Evolutionary conservation across 1,284 basidiomycete species (phyloP).

Genomic region (Kalmanozyma brasiliensis): DNA sequence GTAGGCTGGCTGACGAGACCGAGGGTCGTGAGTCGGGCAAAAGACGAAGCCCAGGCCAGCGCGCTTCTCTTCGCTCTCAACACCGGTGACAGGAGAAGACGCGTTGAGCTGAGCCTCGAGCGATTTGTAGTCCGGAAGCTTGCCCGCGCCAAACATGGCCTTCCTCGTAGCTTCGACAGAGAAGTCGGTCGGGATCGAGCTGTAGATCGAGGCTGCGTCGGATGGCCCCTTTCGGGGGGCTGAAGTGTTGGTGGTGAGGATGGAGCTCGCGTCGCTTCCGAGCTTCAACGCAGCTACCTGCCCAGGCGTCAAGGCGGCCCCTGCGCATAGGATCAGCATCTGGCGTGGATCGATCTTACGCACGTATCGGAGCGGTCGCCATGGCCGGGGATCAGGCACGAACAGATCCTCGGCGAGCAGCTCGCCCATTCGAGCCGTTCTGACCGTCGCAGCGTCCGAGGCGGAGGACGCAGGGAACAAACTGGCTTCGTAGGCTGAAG

Average conservation of each 20-base stretch:
- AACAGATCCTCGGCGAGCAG: slow-evolving; percentile 54
- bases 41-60: slow-evolving; percentile 54
- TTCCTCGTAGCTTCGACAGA: slow-evolving; percentile 31
- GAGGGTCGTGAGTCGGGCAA: slow-evolving; percentile 43
- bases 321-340: slow-evolving; percentile 60
- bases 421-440: slow-evolving; percentile 18
- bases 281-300: slow-evolving; percentile 44
- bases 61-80: slow-evolving; percentile 27
- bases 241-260: slow-evolving; percentile 16
- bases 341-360: slow-evolving; percentile 64
- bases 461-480: slow-evolving; percentile 17
- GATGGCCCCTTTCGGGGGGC: slow-evolving; percentile 3
- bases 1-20: slow-evolving; percentile 7
- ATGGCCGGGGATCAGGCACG: slow-evolving; percentile 60
- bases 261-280: slow-evolving; percentile 26
- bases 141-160: slow-evolving; percentile 41
- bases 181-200: slow-evolving; percentile 32
- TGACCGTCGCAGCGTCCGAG: slow-evolving; percentile 29
- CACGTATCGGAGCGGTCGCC: slow-evolving; percentile 61
- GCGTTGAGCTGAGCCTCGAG: slow-evolving; percentile 35
- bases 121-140: slow-evolving; percentile 48
- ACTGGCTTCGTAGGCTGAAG: slow-evolving; percentile 39
- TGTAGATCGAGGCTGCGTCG: slow-evolving; percentile 29
- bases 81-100: not conserved
- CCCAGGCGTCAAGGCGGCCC: slow-evolving; percentile 43